phyloP scores from a whole-genome alignment of 1,139 yeast species.

The Blastobotrys serpentis region DNA sequence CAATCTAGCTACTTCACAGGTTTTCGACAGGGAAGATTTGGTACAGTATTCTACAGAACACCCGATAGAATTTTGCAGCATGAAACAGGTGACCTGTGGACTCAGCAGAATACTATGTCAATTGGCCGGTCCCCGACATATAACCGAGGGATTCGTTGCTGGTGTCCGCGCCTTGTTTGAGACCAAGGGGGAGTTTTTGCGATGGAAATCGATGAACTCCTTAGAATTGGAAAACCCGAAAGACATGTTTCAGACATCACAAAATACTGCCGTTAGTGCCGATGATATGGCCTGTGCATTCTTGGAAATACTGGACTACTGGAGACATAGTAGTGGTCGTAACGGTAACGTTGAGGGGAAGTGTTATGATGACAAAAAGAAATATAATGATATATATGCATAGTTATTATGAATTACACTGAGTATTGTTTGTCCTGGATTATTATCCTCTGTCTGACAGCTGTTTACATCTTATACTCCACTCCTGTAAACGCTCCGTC shows the following conservation, averaged over 20 bases:
- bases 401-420: neutral
- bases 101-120: neutral
- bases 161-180: constrained; percentile 4
- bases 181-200: constrained; percentile 9
- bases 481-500: constrained; percentile 78
- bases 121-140: neutral
- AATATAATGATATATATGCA: neutral
- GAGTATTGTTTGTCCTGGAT: no score
- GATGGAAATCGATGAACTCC: neutral
- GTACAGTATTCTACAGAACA: neutral
- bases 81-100: constrained; percentile 9
- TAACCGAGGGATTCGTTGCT: neutral
- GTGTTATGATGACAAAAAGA: neutral
- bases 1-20: neutral
- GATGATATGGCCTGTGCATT: neutral
- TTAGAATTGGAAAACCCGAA: constrained; percentile 1
- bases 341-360: no score
- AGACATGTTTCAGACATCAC: neutral
- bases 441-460: neutral
- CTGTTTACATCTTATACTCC: constrained; percentile 51
- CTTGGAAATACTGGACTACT: neutral
- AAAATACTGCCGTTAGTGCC: neutral
- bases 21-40: neutral
- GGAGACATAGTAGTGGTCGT: neutral
- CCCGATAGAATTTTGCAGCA: neutral